phyloP scores from a whole-genome alignment of 2,329 filamentous ascomycete species.

The Cercospora sp. region DNA sequence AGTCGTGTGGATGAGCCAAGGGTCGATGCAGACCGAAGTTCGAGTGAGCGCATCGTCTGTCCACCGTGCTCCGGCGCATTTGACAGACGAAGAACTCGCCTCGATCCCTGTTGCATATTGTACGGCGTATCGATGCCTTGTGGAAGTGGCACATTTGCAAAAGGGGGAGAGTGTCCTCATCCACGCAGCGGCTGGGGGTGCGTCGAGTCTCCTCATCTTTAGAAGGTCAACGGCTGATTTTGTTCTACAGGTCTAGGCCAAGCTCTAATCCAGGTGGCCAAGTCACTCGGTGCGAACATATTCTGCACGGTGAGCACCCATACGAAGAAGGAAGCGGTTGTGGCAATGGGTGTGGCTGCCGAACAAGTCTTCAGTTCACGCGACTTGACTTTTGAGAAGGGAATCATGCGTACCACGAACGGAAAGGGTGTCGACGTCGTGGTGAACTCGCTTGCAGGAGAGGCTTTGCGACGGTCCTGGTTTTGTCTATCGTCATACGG shows the following conservation, averaged over 20 bases:
- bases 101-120: conserved; percentile 26
- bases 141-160: conserved; percentile 32
- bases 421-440: conserved; percentile 22
- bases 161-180: conserved; percentile 41
- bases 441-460: conserved; percentile 20
- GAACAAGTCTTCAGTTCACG: conserved; percentile 4
- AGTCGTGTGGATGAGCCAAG: too few species aligned
- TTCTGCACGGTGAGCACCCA: too few species aligned
- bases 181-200: conserved; percentile 34
- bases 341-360: not conserved
- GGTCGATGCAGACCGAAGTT: too few species aligned
- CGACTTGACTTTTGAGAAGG: not conserved
- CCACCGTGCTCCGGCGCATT: too few species aligned
- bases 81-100: conserved; percentile 4
- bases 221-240: too few species aligned
- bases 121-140: conserved; percentile 35
- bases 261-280: too few species aligned
- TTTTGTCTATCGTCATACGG: conserved; percentile 35
- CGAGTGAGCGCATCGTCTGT: too few species aligned
- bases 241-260: too few species aligned
- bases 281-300: too few species aligned
- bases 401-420: conserved; percentile 19
- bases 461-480: conserved; percentile 16
- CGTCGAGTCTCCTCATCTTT: conserved; percentile 7
- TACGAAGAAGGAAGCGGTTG: too few species aligned